These are phyloP conservation scores for Alternaria consortialis DNA, from an alignment of 2,329 filamentous ascomycete species.

Conservation along the genomic window DNA sequence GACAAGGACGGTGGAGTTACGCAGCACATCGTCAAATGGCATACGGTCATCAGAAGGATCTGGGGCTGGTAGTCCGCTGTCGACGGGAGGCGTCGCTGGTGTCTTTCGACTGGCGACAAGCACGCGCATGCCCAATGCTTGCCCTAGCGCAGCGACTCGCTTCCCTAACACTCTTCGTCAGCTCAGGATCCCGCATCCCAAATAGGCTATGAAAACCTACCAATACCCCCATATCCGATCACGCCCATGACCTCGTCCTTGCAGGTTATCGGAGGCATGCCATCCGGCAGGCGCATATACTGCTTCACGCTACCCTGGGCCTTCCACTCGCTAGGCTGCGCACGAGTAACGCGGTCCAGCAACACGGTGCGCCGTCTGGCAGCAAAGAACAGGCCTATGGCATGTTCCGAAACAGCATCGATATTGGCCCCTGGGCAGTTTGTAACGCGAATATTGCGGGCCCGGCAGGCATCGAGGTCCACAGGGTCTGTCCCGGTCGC, in stretches of 20 bases:
- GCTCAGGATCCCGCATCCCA: constrained; percentile 15
- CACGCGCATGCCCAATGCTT: constrained; percentile 59
- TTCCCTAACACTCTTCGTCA: constrained; percentile 45
- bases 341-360: constrained; percentile 35
- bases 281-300: constrained; percentile 45
- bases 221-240: constrained; percentile 61
- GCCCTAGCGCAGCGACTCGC: constrained; percentile 56
- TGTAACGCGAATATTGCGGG: constrained; percentile 56
- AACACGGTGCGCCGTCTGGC: constrained; percentile 54
- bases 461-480: constrained; percentile 55
- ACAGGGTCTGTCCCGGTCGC: constrained; percentile 60
- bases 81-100: constrained; percentile 14
- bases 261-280: constrained; percentile 56
- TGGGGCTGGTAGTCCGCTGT: constrained; percentile 11
- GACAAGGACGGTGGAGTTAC: constrained; percentile 50
- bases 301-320: constrained; percentile 47
- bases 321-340: constrained; percentile 53
- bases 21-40: constrained; percentile 51
- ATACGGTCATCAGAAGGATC: constrained; percentile 37
- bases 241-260: constrained; percentile 60
- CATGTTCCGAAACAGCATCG: constrained; percentile 60
- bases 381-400: constrained; percentile 60
- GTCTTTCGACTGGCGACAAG: constrained; percentile 57
- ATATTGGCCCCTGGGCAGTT: constrained; percentile 60
- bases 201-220: constrained; percentile 35